Evolutionary conservation across 2,329 filamentous ascomycete genomes (phyloP).

Genomic region (Ophiostoma triangulosporum): DNA sequence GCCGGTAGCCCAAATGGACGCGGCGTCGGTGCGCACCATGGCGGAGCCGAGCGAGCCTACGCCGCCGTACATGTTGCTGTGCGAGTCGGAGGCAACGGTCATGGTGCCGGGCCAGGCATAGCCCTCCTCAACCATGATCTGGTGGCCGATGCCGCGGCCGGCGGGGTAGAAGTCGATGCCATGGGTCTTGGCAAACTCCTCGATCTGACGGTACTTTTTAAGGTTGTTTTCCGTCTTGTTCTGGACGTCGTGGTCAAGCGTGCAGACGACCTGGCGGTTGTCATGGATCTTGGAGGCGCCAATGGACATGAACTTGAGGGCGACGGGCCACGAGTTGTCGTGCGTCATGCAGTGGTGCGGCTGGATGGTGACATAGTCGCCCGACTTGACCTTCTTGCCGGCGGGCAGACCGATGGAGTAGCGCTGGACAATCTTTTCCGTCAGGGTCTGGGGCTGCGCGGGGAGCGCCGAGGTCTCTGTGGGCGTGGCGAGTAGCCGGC

Average conservation of each 20-base stretch:
- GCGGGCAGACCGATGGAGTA: constrained; percentile 63
- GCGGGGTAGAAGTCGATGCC: constrained; percentile 59
- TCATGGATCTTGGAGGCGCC: constrained; percentile 63
- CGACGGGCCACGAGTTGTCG: constrained; percentile 37
- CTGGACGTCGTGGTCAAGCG: constrained; percentile 79
- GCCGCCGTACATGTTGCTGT: constrained; percentile 75
- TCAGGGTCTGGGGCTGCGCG: constrained; percentile 57
- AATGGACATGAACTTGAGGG: constrained; percentile 67
- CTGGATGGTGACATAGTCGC: constrained; percentile 70
- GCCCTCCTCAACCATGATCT: constrained; percentile 81
- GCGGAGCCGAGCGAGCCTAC: constrained; percentile 65
- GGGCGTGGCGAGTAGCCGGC: background rate
- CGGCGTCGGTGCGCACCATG: constrained; percentile 77
- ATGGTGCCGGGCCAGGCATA: constrained; percentile 73
- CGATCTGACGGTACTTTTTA: constrained; percentile 70
- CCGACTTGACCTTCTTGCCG: constrained; percentile 61
- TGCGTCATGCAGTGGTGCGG: constrained; percentile 74
- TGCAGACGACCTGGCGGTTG: constrained; percentile 63
- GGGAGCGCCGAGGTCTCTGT: constrained; percentile 4
- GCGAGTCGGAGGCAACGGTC: constrained; percentile 63
- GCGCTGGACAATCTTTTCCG: constrained; percentile 82
- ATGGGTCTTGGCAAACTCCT: constrained; percentile 67
- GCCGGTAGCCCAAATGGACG: constrained; percentile 71
- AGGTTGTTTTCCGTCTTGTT: constrained; percentile 68
- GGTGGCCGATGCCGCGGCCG: constrained; percentile 46